Evolutionary conservation across 2,329 filamentous ascomycete species (phyloP), one percentile per base, ranked within the genome.

Genomic region (Mollisia scopiformis): DNA sequence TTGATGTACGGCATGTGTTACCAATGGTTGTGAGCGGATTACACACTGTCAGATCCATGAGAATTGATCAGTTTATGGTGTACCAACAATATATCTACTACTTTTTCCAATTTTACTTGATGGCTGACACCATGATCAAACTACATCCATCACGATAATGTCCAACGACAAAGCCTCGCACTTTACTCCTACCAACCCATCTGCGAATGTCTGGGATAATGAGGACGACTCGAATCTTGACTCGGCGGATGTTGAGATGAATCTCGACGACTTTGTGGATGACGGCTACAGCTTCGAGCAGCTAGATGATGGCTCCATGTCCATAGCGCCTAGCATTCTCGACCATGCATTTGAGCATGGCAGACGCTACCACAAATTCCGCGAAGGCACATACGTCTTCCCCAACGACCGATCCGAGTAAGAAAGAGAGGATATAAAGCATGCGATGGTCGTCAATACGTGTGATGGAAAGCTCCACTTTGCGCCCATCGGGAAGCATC

Each of bases 281-380:
- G 52, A 37, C 46, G 57, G 57, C 8, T 63, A 62, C 33, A 51
- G 21, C 3, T 50, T 13, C 14, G 62, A 63, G 6, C 37, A 35
- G 8, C 28, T 35, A n/a, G 56, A 27, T 19, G 52, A 46, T n/a
- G 47, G 39, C 39, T 64, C 63, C 3, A 61, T 60, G 19, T 66
- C 64, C 13, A 41, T 65, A n/a, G 30, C 59, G 5, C 58, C 59
- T 47, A 75, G 72, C 49, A 74, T 82, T 31, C 75, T 78, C 47
- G 79, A 84, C 62, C 84, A 82, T 66, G 75, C 77, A 58, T 77
- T 74, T 59, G 82, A 84, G 65, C 83, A 85, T 63, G 83, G 83
- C 27, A 77, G 82, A 19, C 78, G 82, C 13, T 85, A 85, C 59
- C 82, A 84, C 67, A 76, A 77, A 41, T 83, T 81, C 65, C 76